Evolutionary conservation across 2,329 filamentous ascomycete species (phyloP).

Genomic region (Aspergillus versicolor): DNA sequence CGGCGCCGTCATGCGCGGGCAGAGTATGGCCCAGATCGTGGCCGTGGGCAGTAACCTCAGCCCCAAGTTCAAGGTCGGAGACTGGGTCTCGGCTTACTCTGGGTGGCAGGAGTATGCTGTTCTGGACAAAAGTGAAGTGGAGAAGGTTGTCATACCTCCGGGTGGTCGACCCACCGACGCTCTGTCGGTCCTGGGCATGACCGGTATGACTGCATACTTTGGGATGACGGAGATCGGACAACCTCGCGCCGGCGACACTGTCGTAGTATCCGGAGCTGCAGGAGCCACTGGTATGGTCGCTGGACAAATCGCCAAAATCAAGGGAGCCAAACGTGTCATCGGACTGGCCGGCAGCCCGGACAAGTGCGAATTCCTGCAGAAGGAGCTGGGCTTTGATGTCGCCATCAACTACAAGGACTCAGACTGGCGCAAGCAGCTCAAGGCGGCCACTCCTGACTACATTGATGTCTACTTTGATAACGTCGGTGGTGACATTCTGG

Average conservation of each 20-base stretch:
- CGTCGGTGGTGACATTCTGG: constrained; percentile 69
- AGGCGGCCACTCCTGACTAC: constrained; percentile 56
- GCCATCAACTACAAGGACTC: constrained; percentile 69
- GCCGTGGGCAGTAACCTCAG: constrained; percentile 51
- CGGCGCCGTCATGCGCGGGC: constrained; percentile 67
- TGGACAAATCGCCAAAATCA: constrained; percentile 75
- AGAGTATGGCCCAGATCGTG: constrained; percentile 59
- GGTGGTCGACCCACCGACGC: constrained; percentile 59
- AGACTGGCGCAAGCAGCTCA: constrained; percentile 61
- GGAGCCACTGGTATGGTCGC: constrained; percentile 75
- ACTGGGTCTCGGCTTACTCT: constrained; percentile 53
- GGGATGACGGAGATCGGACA: constrained; percentile 69
- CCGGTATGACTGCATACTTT: constrained; percentile 74
- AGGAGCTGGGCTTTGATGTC: constrained; percentile 65
- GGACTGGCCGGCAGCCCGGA: constrained; percentile 66
- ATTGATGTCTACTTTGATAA: constrained; percentile 76
- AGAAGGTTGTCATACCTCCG: constrained; percentile 46
- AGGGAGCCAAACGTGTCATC: constrained; percentile 61
- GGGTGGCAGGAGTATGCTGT: constrained; percentile 70
- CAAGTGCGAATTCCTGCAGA: constrained; percentile 65
- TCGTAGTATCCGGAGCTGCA: constrained; percentile 75
- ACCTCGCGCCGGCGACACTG: constrained; percentile 68
- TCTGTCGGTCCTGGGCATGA: constrained; percentile 63
- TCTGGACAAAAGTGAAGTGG: constrained; percentile 51
- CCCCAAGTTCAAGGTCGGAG: constrained; percentile 29